These are phyloP conservation scores for Gastrodia elata DNA, from an alignment of 106 monocot genomes.

Conservation along the genomic window DNA sequence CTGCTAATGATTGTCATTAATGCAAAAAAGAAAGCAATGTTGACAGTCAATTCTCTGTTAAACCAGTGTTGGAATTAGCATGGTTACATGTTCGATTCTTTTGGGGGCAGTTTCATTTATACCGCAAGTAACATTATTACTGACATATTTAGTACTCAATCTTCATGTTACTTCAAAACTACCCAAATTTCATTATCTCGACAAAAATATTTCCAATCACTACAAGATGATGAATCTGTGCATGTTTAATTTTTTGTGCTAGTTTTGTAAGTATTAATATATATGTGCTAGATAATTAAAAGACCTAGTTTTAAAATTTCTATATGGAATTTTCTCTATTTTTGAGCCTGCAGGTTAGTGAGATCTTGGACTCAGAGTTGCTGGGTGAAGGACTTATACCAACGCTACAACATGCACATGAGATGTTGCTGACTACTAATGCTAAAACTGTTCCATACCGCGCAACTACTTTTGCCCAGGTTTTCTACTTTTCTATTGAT, in stretches of 20 bases:
- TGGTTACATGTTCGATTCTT: neutral
- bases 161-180: neutral
- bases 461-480: conserved; percentile 86
- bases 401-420: conserved; percentile 92
- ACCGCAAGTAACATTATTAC: too few relatives aligned
- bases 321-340: neutral
- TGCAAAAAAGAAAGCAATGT: neutral
- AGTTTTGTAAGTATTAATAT: too few relatives aligned
- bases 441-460: conserved; percentile 71
- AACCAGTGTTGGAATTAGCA: neutral
- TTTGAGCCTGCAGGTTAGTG: conserved; percentile 53
- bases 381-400: conserved; percentile 97
- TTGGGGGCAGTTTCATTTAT: too few relatives aligned
- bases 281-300: too few relatives aligned
- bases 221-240: too few relatives aligned
- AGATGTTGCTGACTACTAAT: conserved; percentile 54
- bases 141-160: too few relatives aligned
- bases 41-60: neutral
- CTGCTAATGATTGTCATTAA: neutral
- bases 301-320: too few relatives aligned
- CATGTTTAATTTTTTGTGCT: too few relatives aligned
- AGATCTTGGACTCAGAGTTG: conserved; percentile 91
- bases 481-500: conserved; percentile 10
- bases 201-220: too few relatives aligned
- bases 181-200: too few relatives aligned